Percentiles rank a stretch among this genome's conserved stretches.
Conservation (phyloP, 2,329 filamentous ascomycete genomes). For the Arthrobotrys entomopaga region DNA sequence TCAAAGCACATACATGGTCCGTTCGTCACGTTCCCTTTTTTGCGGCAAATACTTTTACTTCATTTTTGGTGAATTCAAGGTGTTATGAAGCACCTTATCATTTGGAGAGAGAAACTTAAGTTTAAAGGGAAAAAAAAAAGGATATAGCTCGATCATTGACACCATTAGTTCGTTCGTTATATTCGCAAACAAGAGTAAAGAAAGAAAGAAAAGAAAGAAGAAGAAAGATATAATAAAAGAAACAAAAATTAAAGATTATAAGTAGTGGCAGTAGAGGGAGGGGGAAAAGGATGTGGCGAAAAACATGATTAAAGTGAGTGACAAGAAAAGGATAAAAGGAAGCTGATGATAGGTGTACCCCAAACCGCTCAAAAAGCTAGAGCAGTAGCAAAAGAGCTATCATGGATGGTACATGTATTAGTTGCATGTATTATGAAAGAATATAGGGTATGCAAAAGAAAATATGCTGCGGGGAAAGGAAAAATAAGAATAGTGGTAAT, state of each 20-base stretch:
- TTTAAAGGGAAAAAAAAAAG: constrained; percentile 20
- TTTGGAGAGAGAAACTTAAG: background rate
- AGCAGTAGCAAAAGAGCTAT: constrained; percentile 18
- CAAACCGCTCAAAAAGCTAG: constrained; percentile 38
- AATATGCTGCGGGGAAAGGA: constrained; percentile 11
- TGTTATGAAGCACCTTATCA: too few relatives aligned
- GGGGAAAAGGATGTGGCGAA: constrained; percentile 33
- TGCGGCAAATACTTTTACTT: constrained; percentile 43
- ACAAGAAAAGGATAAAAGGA: constrained; percentile 44
- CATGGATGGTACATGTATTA: constrained; percentile 49
- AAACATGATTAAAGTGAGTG: constrained; percentile 37
- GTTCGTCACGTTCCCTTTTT: constrained; percentile 34
- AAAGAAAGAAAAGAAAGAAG: constrained; percentile 18
- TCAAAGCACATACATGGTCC: too few relatives aligned
- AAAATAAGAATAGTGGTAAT: constrained; percentile 36
- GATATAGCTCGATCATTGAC: constrained; percentile 48
- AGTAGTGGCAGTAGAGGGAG: constrained; percentile 15
- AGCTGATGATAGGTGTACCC: constrained; percentile 5
- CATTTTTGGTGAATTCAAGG: constrained; percentile 9
- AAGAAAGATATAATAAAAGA: constrained; percentile 31
- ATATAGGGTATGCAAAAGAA: constrained; percentile 44
- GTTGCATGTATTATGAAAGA: constrained; percentile 49
- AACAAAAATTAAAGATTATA: constrained; percentile 41
- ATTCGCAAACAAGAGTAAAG: constrained; percentile 23
- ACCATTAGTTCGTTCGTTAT: constrained; percentile 53